Evolutionary conservation across 148 eudicot genomes (phyloP), one percentile per base, ranked within the genome.

Genomic region (Spergularia marina): DNA sequence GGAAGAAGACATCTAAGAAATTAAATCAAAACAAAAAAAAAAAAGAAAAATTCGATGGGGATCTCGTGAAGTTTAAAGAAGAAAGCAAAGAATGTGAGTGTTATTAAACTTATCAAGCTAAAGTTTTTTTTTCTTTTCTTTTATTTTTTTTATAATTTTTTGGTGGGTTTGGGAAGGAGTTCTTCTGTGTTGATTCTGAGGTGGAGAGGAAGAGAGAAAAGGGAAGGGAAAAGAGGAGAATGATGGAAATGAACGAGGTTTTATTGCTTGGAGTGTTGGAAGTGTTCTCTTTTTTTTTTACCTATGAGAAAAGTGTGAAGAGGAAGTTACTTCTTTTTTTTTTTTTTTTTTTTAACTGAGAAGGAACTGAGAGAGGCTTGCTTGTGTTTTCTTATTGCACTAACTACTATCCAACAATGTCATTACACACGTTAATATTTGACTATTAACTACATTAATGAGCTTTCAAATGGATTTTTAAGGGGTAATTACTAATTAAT

Each of bases 21-120:
- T 18, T 18, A 13, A 40, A 54, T 23, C 53, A 64, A 47, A 15
- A 34, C 18, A 25, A 21, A 69, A 6, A 74, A 68, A 59, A 78
- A 82, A 21, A 25, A 21, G 66, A 15, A 78, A 71, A 72, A 0
- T n/a, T n/a, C n/a, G 81, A 79, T 68, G 89, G 88, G 89, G 94
- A 89, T 91, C 97, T 88, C 89, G 97, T 91, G 97, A 91, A 77
- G 51, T 69, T 30, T 75, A 83, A 86, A 82, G 87, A 78, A 47
- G 7, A 89, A 91, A 85, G 89, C 82, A 89, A 89, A 84, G 91
- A 91, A 90, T 88, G 91, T 82, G 87, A 87, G 72, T 83, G 87
- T 74, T 79, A 70, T 77, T 78, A 86, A 71, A 73, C 78, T 34
- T 56, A 76, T 75, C 23, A 77, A 74, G 81, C 10, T 12, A 25